A percentile compares a stretch with the other conserved stretches of the same genome.
These are phyloP conservation scores for Rhodocollybia butyracea DNA, from an alignment of 768 basidiomycete species.

Conservation along the genomic window DNA sequence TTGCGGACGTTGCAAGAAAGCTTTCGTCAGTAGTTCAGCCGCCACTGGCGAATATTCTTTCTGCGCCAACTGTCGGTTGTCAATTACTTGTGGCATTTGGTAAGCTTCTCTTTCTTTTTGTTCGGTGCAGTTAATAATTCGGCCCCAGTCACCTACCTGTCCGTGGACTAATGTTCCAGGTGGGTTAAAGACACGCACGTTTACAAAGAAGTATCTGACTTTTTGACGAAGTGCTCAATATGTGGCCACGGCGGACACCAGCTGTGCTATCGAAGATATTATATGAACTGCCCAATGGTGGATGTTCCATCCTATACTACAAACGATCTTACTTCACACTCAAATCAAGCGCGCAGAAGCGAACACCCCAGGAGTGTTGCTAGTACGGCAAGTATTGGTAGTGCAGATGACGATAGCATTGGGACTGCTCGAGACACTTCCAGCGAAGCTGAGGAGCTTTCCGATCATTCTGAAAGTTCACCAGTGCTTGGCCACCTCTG, in stretches of 20 bases:
- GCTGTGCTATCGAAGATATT: slow-evolving; percentile 69
- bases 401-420: slow-evolving; percentile 21
- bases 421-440: slow-evolving; percentile 16
- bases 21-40: slow-evolving; percentile 39
- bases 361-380: slow-evolving; percentile 17
- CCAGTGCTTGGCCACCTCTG: slow-evolving; percentile 58
- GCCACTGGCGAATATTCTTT: slow-evolving; percentile 46
- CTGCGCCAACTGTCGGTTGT: slow-evolving; percentile 53
- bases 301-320: slow-evolving; percentile 32
- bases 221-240: slow-evolving; percentile 67
- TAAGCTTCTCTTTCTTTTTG: slow-evolving; percentile 27
- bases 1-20: slow-evolving; percentile 69
- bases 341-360: slow-evolving; percentile 10
- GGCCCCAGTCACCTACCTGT: slow-evolving; percentile 70
- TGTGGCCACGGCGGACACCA: slow-evolving; percentile 84
- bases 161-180: slow-evolving; percentile 59
- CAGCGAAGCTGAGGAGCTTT: slow-evolving; percentile 14
- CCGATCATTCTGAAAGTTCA: slow-evolving; percentile 9
- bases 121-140: slow-evolving; percentile 1
- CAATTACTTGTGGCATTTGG: slow-evolving; percentile 70
- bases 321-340: slow-evolving; percentile 10
- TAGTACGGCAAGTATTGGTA: slow-evolving; percentile 6
- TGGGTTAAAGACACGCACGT: neutral
- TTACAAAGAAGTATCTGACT: no score
- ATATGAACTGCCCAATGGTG: slow-evolving; percentile 55